Evolutionary conservation across 2,329 filamentous ascomycete species (phyloP).

Genomic region (Fusarium denticulatum): DNA sequence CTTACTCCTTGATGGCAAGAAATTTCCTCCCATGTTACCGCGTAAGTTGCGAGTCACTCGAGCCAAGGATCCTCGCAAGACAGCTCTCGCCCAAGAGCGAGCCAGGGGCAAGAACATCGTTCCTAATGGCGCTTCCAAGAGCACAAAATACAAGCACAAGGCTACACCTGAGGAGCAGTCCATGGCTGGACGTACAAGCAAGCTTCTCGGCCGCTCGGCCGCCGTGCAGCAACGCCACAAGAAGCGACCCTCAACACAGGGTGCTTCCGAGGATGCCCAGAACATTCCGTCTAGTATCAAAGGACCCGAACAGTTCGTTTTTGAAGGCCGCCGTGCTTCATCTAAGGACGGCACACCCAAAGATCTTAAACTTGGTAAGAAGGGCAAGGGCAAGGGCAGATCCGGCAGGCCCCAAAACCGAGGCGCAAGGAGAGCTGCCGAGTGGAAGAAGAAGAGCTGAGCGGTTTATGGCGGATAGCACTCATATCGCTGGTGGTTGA

Average conservation of each 20-base stretch:
- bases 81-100: slow-evolving; percentile 57
- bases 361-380: slow-evolving; percentile 69
- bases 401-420: slow-evolving; percentile 51
- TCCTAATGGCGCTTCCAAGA: slow-evolving; percentile 52
- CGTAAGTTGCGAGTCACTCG: slow-evolving; percentile 85
- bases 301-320: slow-evolving; percentile 77
- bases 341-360: slow-evolving; percentile 71
- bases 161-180: slow-evolving; percentile 75
- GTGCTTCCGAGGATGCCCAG: slow-evolving; percentile 32
- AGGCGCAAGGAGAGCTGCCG: slow-evolving; percentile 52
- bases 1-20: slow-evolving; percentile 87
- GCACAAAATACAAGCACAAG: slow-evolving; percentile 74
- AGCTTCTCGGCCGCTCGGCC: slow-evolving; percentile 76
- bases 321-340: slow-evolving; percentile 81
- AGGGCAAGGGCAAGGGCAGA: slow-evolving; percentile 60
- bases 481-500: background rate
- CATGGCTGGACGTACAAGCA: slow-evolving; percentile 76
- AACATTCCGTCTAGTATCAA: slow-evolving; percentile 50
- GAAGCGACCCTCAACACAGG: slow-evolving; percentile 31
- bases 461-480: background rate
- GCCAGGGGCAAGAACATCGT: slow-evolving; percentile 46
- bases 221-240: slow-evolving; percentile 59
- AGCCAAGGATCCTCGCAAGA: slow-evolving; percentile 78
- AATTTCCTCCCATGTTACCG: slow-evolving; percentile 93
- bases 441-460: slow-evolving; percentile 57